Evolutionary conservation across 371 early-diverging fungal genomes (phyloP).

Genomic region (Neoconidiobolus thromboides): DNA sequence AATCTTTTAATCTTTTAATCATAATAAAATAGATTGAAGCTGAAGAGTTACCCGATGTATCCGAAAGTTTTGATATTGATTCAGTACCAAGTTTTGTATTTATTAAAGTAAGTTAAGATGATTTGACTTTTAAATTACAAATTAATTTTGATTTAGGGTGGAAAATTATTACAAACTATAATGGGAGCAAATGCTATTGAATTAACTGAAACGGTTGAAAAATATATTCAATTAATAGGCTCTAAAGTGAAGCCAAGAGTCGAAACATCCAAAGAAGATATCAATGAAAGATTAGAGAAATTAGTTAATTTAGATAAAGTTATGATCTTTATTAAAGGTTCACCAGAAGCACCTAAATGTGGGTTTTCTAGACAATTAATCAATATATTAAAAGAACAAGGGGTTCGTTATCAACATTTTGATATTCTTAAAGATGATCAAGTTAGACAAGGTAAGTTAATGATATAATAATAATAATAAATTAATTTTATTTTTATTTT

Average conservation of each 20-base stretch:
- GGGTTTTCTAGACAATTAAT: slow-evolving; percentile 57
- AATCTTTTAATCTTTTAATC: not conserved
- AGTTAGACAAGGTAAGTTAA: slow-evolving; percentile 47
- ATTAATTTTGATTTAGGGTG: slow-evolving; percentile 18
- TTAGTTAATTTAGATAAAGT: slow-evolving; percentile 52
- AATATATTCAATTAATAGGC: slow-evolving; percentile 35
- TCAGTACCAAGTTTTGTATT: slow-evolving; percentile 84
- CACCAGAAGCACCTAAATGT: slow-evolving; percentile 49
- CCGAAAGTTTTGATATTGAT: slow-evolving; percentile 68
- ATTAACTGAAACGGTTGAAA: slow-evolving; percentile 43
- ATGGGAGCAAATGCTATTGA: slow-evolving; percentile 81
- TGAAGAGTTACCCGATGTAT: slow-evolving; percentile 71
- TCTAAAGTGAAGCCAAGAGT: slow-evolving; percentile 12
- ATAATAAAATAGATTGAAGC: slow-evolving; percentile 51
- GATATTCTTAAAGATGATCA: slow-evolving; percentile 80
- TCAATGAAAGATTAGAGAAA: slow-evolving; percentile 42
- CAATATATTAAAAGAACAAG: slow-evolving; percentile 40
- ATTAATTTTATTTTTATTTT: not conserved
- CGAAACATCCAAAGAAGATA: slow-evolving; percentile 19
- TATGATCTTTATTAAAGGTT: slow-evolving; percentile 89
- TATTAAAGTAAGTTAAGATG: slow-evolving; percentile 31
- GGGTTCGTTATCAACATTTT: slow-evolving; percentile 57
- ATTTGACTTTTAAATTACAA: not conserved
- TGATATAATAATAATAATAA: not conserved
- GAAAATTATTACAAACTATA: slow-evolving; percentile 47